Conservation (phyloP, 2,329 filamentous ascomycete genomes). For the Apiospora phragmitis region DNA sequence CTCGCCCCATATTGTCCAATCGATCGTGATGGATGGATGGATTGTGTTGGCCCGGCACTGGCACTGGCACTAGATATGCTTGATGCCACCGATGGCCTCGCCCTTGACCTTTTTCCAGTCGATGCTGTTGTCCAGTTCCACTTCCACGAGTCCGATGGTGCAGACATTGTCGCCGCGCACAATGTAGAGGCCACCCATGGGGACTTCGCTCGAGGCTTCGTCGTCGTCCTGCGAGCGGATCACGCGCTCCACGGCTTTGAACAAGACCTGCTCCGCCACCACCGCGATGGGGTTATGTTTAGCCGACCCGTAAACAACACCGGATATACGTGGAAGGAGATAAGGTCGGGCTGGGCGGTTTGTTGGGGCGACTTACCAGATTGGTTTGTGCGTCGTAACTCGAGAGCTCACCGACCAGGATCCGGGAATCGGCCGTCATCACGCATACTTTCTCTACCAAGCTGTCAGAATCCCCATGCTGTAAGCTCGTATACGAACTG, state of each 20-base stretch:
- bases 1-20: slow-evolving; percentile 10
- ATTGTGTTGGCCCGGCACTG: background rate
- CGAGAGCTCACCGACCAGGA: slow-evolving; percentile 77
- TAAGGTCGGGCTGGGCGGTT: background rate
- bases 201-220: slow-evolving; percentile 77
- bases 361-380: slow-evolving; percentile 51
- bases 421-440: slow-evolving; percentile 89
- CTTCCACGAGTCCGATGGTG: slow-evolving; percentile 85
- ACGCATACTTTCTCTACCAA: slow-evolving; percentile 82
- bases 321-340: background rate
- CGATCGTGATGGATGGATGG: background rate
- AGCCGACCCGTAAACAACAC: background rate
- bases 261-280: slow-evolving; percentile 62
- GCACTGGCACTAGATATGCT: slow-evolving; percentile 56
- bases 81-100: slow-evolving; percentile 79
- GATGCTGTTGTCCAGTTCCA: slow-evolving; percentile 84
- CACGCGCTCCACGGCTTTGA: slow-evolving; percentile 82
- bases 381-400: slow-evolving; percentile 93
- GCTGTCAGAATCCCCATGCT: slow-evolving; percentile 31
- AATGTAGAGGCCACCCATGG: slow-evolving; percentile 86
- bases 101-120: slow-evolving; percentile 92
- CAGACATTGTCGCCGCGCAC: slow-evolving; percentile 95
- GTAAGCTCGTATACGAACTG: slow-evolving; percentile 17
- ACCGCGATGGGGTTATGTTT: background rate
- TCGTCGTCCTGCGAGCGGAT: slow-evolving; percentile 84